These are phyloP conservation scores for Penicillium palitans DNA, from an alignment of 2,329 filamentous ascomycete genomes.

Conservation along the genomic window DNA sequence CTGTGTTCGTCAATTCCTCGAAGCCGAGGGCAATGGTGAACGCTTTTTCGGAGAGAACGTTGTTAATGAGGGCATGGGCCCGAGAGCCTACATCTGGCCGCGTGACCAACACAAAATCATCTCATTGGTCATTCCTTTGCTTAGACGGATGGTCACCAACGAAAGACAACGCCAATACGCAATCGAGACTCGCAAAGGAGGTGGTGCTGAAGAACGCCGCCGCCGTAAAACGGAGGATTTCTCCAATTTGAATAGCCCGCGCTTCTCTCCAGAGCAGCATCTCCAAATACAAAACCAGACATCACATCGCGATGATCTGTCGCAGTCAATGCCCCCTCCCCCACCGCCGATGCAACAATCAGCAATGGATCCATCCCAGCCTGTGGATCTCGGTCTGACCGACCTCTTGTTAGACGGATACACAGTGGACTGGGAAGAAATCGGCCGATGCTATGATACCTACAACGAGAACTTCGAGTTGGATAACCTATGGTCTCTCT, in stretches of 20 bases:
- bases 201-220: conserved; percentile 40
- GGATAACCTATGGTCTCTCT: conserved; percentile 45
- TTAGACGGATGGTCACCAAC: conserved; percentile 61
- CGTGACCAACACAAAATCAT: conserved; percentile 57
- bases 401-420: conserved; percentile 42
- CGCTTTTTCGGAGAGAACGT: conserved; percentile 54
- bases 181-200: conserved; percentile 55
- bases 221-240: conserved; percentile 40
- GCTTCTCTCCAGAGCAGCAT: conserved; percentile 33
- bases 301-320: conserved; percentile 27
- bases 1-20: conserved; percentile 56
- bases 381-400: conserved; percentile 36
- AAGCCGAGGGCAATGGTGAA: conserved; percentile 52
- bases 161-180: conserved; percentile 60
- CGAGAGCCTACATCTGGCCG: conserved; percentile 54
- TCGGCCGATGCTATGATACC: conserved; percentile 38
- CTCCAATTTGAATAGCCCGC: conserved; percentile 29
- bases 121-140: conserved; percentile 56
- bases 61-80: conserved; percentile 41
- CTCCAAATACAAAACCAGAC: conserved; percentile 33
- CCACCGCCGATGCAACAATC: conserved; percentile 28
- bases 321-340: conserved; percentile 22
- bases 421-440: conserved; percentile 40
- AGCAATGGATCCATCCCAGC: conserved; percentile 25
- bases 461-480: conserved; percentile 44